phyloP scores from a whole-genome alignment of 345 rosid genomes.

The Theobroma cacao region DNA sequence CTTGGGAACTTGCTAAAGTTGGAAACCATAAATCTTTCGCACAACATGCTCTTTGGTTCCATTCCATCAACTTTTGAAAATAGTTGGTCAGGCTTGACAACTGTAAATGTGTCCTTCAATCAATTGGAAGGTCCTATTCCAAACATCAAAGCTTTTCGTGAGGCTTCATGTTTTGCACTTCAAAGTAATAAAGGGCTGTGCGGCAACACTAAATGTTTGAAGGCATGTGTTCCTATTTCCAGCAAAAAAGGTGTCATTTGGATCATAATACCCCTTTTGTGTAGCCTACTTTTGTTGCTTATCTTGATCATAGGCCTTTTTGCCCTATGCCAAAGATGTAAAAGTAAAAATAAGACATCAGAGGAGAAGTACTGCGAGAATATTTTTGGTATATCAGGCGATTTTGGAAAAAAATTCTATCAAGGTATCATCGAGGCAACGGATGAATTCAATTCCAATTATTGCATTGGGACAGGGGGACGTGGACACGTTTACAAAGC shows the following conservation, averaged over 20 bases:
- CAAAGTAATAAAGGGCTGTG: conserved; percentile 33
- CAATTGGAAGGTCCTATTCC: conserved; percentile 27
- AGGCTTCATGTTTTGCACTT: conserved; percentile 24
- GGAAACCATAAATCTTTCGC: conserved; percentile 17
- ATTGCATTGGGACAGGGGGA: conserved; percentile 22
- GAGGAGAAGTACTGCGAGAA: background rate
- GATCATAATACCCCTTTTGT: background rate
- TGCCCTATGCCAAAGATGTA: background rate
- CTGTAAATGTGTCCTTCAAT: conserved; percentile 21
- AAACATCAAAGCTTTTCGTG: background rate
- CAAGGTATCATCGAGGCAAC: conserved; percentile 24
- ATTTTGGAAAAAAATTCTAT: conserved; percentile 19
- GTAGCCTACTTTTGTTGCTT: background rate
- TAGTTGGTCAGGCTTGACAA: conserved; percentile 8
- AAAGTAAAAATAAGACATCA: background rate
- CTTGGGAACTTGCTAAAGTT: background rate
- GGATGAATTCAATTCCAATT: conserved; percentile 7
- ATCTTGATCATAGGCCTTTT: background rate
- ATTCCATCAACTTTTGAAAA: conserved; percentile 20
- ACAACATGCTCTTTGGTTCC: conserved; percentile 21
- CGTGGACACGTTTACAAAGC: conserved; percentile 21
- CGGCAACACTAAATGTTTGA: conserved; percentile 23
- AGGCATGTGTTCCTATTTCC: conserved; percentile 8
- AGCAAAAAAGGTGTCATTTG: background rate
- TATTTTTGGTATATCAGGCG: background rate